A percentile compares a stretch with the other conserved stretches of the same genome.
These are phyloP conservation scores for Conidiobolus incongruus DNA, from an alignment of 371 early-diverging fungal genomes.

Conservation along the genomic window DNA sequence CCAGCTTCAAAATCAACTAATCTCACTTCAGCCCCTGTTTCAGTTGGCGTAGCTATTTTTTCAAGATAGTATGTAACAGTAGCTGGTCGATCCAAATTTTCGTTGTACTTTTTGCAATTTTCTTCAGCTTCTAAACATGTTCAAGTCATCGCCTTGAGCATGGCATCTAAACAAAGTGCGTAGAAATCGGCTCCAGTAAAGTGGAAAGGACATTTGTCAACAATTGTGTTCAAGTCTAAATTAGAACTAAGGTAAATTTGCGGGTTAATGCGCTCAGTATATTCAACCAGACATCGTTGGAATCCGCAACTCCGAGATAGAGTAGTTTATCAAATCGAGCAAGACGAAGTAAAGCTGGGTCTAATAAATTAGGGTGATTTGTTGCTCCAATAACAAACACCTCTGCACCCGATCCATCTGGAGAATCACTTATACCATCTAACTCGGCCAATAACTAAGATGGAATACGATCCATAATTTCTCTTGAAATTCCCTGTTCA, in stretches of 20 bases:
- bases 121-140: conserved; percentile 58
- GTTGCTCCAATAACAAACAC: conserved; percentile 99
- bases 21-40: conserved; percentile 46
- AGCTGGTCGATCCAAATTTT: no score
- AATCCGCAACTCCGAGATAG: conserved; percentile 78
- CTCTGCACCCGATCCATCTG: conserved; percentile 24
- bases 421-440: conserved; percentile 76
- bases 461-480: conserved; percentile 97
- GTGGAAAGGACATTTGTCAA: conserved; percentile 67
- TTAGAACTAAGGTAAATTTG: conserved; percentile 62
- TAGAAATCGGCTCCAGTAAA: conserved; percentile 96
- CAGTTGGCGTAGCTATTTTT: conserved; percentile 34
- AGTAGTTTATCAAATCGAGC: conserved; percentile 94
- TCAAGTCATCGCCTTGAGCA: conserved; percentile 85
- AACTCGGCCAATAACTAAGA: conserved; percentile 86
- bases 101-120: no score
- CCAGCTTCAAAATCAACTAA: conserved; percentile 66
- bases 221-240: conserved; percentile 44
- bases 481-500: conserved; percentile 90
- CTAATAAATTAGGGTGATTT: conserved; percentile 96
- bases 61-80: conserved; percentile 70
- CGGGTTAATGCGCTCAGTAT: conserved; percentile 83
- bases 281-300: conserved; percentile 60
- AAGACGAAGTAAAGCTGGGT: conserved; percentile 90
- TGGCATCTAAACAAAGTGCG: conserved; percentile 90